phyloP scores from a whole-genome alignment of 495 filamentous ascomycete genomes.

The Annulohypoxylon maeteangense region DNA sequence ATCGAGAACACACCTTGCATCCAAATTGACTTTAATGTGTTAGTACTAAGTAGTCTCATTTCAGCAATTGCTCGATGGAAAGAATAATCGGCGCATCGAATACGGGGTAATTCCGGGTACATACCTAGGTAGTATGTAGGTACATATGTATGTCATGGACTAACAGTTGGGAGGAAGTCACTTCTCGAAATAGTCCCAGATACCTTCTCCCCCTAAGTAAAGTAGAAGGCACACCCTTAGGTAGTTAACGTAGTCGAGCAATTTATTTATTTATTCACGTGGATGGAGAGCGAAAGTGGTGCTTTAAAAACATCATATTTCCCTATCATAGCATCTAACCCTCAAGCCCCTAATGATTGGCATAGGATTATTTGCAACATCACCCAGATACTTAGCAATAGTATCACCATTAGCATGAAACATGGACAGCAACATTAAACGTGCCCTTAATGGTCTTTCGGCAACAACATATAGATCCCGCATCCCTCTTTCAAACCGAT shows the following conservation, averaged over 20 bases:
- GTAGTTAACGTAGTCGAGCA: background rate
- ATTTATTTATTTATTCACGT: background rate
- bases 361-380: slow-evolving; percentile 28
- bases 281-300: background rate
- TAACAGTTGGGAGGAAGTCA: background rate
- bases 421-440: slow-evolving; percentile 32
- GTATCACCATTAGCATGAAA: slow-evolving; percentile 36
- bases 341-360: slow-evolving; percentile 21
- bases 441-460: slow-evolving; percentile 8
- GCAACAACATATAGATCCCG: slow-evolving; percentile 24
- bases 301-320: slow-evolving; percentile 16
- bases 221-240: slow-evolving; percentile 14
- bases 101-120: background rate
- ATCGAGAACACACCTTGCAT: slow-evolving; percentile 7
- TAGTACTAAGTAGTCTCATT: background rate
- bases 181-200: background rate
- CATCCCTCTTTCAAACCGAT: slow-evolving; percentile 40
- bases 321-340: slow-evolving; percentile 31
- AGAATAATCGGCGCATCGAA: background rate
- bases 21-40: background rate
- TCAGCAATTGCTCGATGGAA: background rate
- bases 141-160: background rate
- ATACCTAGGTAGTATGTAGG: no score
- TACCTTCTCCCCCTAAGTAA: background rate
- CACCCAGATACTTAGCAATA: slow-evolving; percentile 32